Conservation (phyloP, 192 early-diverging fungal species). For the Coemansia reversa region DNA sequence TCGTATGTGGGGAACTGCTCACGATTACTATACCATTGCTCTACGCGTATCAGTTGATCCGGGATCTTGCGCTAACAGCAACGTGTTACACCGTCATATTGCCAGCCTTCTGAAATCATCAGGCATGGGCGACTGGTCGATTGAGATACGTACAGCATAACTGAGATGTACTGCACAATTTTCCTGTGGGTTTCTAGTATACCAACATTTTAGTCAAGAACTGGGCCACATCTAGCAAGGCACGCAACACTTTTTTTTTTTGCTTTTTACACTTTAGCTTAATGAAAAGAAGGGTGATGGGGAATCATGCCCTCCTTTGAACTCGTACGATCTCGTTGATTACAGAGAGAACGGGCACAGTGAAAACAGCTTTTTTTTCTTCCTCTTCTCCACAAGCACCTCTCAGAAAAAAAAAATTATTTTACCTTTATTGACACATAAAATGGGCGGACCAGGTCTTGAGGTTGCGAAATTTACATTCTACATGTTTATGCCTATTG, state of each 20-base stretch:
- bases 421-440: conserved; percentile 1
- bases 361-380: conserved; percentile 2
- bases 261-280: no score
- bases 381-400: not conserved
- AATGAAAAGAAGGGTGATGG: no score
- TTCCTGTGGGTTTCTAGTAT: not conserved
- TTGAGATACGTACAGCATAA: conserved; percentile 17
- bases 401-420: not conserved
- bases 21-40: conserved; percentile 8
- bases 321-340: no score
- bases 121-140: conserved; percentile 14
- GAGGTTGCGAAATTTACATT: conserved; percentile 51
- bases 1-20: conserved; percentile 31
- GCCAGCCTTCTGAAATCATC: conserved; percentile 13
- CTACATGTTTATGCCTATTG: conserved; percentile 54
- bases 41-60: conserved; percentile 22
- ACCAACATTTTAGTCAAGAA: not conserved
- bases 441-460: conserved; percentile 51
- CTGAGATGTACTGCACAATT: not conserved
- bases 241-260: not conserved
- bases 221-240: not conserved
- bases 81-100: conserved; percentile 15
- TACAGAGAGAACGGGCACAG: no score
- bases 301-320: not conserved
- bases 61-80: not conserved